These are phyloP conservation scores for Globisporangium irregulare DNA, from an alignment of 352 stramenopile genomes.

Conservation along the genomic window DNA sequence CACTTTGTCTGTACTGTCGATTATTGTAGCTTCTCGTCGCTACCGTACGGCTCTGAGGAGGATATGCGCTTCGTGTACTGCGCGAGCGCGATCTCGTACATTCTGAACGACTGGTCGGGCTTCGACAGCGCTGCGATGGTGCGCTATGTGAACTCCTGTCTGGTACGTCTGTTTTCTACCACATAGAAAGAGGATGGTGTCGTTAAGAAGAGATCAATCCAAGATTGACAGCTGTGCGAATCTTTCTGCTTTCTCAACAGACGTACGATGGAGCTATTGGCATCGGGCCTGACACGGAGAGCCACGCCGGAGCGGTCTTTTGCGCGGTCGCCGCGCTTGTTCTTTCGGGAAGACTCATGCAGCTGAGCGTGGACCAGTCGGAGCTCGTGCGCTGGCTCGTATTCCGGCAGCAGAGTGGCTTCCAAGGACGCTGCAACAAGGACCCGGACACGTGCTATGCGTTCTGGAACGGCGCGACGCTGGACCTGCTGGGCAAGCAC, in stretches of 20 bases:
- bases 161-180: conserved; percentile 38
- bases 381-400: conserved; percentile 81
- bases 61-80: conserved; percentile 90
- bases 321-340: conserved; percentile 73
- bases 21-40: conserved; percentile 58
- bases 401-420: conserved; percentile 80
- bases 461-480: conserved; percentile 91
- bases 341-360: conserved; percentile 62
- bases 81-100: conserved; percentile 83
- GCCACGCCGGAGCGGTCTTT: conserved; percentile 71
- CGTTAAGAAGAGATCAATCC: neutral
- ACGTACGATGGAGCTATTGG: conserved; percentile 84
- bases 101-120: conserved; percentile 84
- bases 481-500: conserved; percentile 77
- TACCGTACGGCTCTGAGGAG: conserved; percentile 72
- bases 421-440: conserved; percentile 92
- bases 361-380: conserved; percentile 60
- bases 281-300: conserved; percentile 57
- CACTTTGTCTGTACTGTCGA: neutral
- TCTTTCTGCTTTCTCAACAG: conserved; percentile 22
- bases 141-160: conserved; percentile 79
- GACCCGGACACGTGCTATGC: conserved; percentile 88
- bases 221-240: neutral
- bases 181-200: neutral
- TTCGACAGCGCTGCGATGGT: conserved; percentile 63